Evolutionary conservation across 1,284 basidiomycete genomes (phyloP).

Genomic region (Puccinia sorghi): DNA sequence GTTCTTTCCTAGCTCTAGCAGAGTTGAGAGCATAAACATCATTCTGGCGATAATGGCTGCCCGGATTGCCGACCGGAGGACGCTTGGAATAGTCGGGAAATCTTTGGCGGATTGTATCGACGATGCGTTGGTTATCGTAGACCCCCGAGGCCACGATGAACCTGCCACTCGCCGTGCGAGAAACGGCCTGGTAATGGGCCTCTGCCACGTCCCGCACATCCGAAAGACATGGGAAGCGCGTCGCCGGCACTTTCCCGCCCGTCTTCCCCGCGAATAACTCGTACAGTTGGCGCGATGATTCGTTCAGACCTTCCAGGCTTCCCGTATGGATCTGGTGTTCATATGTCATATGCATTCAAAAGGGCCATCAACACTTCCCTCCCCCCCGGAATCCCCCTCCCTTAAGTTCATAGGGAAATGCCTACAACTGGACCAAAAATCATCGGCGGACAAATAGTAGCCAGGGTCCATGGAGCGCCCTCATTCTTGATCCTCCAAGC

Average conservation of each 20-base stretch:
- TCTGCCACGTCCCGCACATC: slow-evolving; percentile 36
- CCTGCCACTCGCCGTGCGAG: slow-evolving; percentile 4
- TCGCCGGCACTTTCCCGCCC: slow-evolving; percentile 13
- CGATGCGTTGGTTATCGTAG: slow-evolving; percentile 29
- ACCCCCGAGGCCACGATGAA: slow-evolving; percentile 17
- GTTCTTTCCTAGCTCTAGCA: background rate
- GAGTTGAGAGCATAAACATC: slow-evolving; percentile 26
- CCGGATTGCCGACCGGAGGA: slow-evolving; percentile 1
- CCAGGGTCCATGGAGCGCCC: slow-evolving; percentile 65
- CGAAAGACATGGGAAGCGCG: slow-evolving; percentile 19
- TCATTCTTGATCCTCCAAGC: slow-evolving; percentile 62
- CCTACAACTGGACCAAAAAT: slow-evolving; percentile 58
- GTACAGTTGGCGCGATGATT: slow-evolving; percentile 34
- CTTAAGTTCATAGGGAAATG: background rate
- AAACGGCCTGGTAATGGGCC: slow-evolving; percentile 23
- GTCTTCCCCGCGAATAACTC: slow-evolving; percentile 19
- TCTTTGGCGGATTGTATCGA: slow-evolving; percentile 12
- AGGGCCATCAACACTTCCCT: background rate
- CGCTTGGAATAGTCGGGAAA: background rate
- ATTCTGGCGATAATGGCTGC: slow-evolving; percentile 9
- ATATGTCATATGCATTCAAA: background rate
- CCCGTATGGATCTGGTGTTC: slow-evolving; percentile 21
- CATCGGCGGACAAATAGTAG: slow-evolving; percentile 64
- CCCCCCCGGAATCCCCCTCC: background rate
- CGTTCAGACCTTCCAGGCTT: slow-evolving; percentile 12